Evolutionary conservation across 345 rosid species (phyloP).

Genomic region (Pseudoturritis turrita): DNA sequence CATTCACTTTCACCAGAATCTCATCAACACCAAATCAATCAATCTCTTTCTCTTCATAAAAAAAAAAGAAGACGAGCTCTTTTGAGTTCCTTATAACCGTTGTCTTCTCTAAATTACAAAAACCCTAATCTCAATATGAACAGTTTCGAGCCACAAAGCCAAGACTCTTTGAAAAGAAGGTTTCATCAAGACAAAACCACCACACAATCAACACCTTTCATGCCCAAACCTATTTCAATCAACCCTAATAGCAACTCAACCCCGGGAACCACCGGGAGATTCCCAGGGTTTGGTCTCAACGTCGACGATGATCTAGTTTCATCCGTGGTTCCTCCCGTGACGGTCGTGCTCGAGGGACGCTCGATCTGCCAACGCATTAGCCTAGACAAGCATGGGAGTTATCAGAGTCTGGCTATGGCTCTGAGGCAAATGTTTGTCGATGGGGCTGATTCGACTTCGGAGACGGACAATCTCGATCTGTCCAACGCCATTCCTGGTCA

Average conservation of each 20-base stretch:
- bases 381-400: conserved; percentile 72
- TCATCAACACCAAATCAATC: conserved; percentile 25
- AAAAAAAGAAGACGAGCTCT: conserved; percentile 23
- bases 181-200: conserved; percentile 36
- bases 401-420: conserved; percentile 74
- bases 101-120: neutral
- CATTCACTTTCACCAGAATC: conserved; percentile 28
- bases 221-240: conserved; percentile 28
- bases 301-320: conserved; percentile 68
- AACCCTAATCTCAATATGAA: conserved; percentile 34
- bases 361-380: conserved; percentile 84
- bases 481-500: conserved; percentile 85
- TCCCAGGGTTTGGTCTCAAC: conserved; percentile 36
- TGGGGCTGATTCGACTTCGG: conserved; percentile 22
- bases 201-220: conserved; percentile 24
- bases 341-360: conserved; percentile 85
- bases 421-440: conserved; percentile 81
- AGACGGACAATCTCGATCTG: conserved; percentile 44
- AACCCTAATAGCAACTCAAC: conserved; percentile 13
- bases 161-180: conserved; percentile 48
- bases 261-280: conserved; percentile 17
- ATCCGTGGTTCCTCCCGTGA: conserved; percentile 66
- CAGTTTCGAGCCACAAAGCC: conserved; percentile 45
- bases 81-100: conserved; percentile 20
- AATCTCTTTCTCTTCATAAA: neutral